Conservation (phyloP, 2,329 filamentous ascomycete genomes). For the Scedosporium minutisporum region DNA sequence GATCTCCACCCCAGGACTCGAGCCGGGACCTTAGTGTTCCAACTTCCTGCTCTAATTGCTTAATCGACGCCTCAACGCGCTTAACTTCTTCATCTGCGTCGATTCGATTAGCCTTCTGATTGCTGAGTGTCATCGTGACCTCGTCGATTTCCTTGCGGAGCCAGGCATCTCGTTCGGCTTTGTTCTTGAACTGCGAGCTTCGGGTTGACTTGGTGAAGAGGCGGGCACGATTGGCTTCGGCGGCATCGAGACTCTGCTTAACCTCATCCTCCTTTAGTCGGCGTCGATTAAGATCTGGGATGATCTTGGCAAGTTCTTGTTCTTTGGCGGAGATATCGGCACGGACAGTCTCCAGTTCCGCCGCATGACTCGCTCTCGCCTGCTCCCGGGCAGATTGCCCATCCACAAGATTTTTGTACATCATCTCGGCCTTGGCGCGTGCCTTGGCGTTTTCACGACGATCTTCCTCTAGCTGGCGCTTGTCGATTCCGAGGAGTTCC, state of each 20-base stretch:
- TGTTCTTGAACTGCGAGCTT: constrained; percentile 77
- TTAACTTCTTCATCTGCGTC: constrained; percentile 77
- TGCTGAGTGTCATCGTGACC: constrained; percentile 63
- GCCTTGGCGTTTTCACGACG: constrained; percentile 70
- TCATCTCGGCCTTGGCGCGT: constrained; percentile 78
- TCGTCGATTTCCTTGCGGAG: constrained; percentile 73
- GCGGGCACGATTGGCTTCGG: constrained; percentile 64
- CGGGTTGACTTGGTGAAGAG: constrained; percentile 89
- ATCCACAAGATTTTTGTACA: constrained; percentile 72
- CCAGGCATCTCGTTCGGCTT: constrained; percentile 78
- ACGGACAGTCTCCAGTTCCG: constrained; percentile 63
- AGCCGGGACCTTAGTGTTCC: constrained; percentile 60
- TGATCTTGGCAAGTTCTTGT: constrained; percentile 61
- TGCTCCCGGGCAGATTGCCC: constrained; percentile 71
- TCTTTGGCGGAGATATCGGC: constrained; percentile 68
- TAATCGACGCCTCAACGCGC: constrained; percentile 61
- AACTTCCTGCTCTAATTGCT: constrained; percentile 63
- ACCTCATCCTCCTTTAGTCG: constrained; percentile 64
- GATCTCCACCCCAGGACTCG: constrained; percentile 68
- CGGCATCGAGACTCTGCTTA: constrained; percentile 63
- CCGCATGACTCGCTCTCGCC: constrained; percentile 58
- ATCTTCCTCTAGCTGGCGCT: constrained; percentile 80
- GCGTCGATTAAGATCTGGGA: constrained; percentile 65
- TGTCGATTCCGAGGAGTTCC: constrained; percentile 76
- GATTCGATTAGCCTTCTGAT: constrained; percentile 74